These are phyloP conservation scores for Huiozyma sinensis DNA, from an alignment of 805 yeast genomes.

Conservation along the genomic window DNA sequence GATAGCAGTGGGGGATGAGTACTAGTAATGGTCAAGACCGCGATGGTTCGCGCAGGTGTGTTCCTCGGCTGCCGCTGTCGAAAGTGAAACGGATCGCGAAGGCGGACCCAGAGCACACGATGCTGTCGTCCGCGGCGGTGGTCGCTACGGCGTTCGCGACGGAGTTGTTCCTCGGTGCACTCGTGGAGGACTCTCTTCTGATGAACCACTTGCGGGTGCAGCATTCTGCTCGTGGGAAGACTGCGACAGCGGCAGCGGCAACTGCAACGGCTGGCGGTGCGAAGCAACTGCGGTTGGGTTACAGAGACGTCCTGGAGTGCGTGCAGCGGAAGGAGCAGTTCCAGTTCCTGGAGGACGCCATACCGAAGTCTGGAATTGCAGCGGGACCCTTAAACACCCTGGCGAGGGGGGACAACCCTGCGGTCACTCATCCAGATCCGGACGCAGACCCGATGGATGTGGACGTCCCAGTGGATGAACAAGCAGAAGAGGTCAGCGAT, in stretches of 20 bases:
- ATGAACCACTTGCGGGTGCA: slow-evolving; percentile 10
- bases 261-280: neutral
- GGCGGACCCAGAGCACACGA: slow-evolving; percentile 17
- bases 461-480: neutral
- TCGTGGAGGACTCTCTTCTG: slow-evolving; percentile 18
- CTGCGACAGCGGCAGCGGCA: neutral
- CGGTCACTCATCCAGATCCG: neutral
- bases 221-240: neutral
- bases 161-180: slow-evolving; percentile 19
- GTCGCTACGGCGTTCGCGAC: slow-evolving; percentile 23
- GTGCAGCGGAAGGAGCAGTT: slow-evolving; percentile 14
- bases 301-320: slow-evolving; percentile 16
- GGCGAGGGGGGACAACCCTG: neutral
- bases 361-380: slow-evolving; percentile 8
- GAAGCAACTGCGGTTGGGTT: slow-evolving; percentile 10
- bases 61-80: slow-evolving; percentile 15
- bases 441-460: neutral
- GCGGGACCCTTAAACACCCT: slow-evolving; percentile 1
- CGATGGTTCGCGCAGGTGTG: neutral
- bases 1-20: neutral
- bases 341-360: slow-evolving; percentile 18
- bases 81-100: slow-evolving; percentile 23
- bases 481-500: slow-evolving; percentile 5
- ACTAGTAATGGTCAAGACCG: neutral
- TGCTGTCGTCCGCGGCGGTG: slow-evolving; percentile 20